phyloP scores from a whole-genome alignment of 768 basidiomycete species.

The Lyophyllum shimeji region DNA sequence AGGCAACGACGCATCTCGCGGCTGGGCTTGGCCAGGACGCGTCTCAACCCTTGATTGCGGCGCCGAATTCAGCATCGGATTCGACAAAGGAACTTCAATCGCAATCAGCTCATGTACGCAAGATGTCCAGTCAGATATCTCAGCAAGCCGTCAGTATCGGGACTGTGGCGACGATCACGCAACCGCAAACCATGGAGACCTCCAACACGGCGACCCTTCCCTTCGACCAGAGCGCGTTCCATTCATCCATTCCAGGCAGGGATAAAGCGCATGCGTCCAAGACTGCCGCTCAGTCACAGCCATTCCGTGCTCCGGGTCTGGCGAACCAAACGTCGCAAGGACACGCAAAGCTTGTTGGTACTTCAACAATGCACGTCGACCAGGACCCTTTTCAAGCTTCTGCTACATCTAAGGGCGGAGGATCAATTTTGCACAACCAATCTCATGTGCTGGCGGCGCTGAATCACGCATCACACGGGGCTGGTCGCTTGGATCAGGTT shows the following conservation, averaged over 20 bases:
- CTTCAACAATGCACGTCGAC: neutral
- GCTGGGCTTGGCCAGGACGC: neutral
- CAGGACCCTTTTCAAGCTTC: neutral
- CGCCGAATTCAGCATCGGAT: neutral
- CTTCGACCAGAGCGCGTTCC: neutral
- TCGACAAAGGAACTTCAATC: neutral
- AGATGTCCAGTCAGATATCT: neutral
- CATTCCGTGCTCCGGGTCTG: neutral
- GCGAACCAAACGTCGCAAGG: neutral
- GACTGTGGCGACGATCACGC: neutral
- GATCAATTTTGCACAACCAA: neutral
- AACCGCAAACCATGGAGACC: neutral
- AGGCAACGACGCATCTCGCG: neutral
- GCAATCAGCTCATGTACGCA: neutral
- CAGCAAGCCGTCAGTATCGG: neutral
- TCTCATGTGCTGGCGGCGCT: neutral
- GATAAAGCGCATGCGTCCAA: neutral
- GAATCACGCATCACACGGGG: neutral
- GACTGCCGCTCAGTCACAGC: neutral
- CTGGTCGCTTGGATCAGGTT: neutral
- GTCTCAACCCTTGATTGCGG: neutral
- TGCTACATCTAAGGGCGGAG: neutral
- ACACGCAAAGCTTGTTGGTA: neutral
- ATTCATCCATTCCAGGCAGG: neutral
- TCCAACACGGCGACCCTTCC: neutral